Conservation (phyloP, 768 basidiomycete species). For the Candolleomyces efflorescens region DNA sequence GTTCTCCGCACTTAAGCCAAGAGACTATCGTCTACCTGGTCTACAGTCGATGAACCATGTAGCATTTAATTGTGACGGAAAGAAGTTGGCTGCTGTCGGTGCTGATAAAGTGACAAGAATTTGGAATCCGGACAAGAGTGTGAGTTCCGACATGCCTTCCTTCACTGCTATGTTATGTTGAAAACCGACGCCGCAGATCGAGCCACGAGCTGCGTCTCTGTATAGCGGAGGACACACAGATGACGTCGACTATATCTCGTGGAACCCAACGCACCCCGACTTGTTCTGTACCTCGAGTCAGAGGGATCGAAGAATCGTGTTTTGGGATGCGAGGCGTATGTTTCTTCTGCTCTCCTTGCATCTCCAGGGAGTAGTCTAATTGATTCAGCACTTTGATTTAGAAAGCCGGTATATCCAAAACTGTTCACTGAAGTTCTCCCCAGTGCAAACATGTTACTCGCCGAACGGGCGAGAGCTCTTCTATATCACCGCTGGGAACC, state of each 20-base stretch:
- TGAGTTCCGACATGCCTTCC: slow-evolving; percentile 33
- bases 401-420: slow-evolving; percentile 71
- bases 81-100: slow-evolving; percentile 76
- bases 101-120: slow-evolving; percentile 74
- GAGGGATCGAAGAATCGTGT: slow-evolving; percentile 69
- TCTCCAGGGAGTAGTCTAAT: neutral
- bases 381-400: slow-evolving; percentile 20
- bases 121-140: slow-evolving; percentile 78
- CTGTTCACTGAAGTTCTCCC: slow-evolving; percentile 52
- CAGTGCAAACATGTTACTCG: slow-evolving; percentile 63
- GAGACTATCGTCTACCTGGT: slow-evolving; percentile 65
- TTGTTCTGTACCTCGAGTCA: slow-evolving; percentile 78
- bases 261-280: slow-evolving; percentile 85
- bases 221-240: slow-evolving; percentile 73
- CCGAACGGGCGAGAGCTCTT: slow-evolving; percentile 67
- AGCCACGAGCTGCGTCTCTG: slow-evolving; percentile 57
- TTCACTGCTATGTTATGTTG: too few relatives aligned
- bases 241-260: slow-evolving; percentile 78
- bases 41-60: slow-evolving; percentile 69
- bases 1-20: slow-evolving; percentile 76
- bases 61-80: slow-evolving; percentile 83
- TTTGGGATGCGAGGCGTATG: slow-evolving; percentile 84
- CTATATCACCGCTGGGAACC: slow-evolving; percentile 57
- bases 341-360: slow-evolving; percentile 2
- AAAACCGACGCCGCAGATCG: too few relatives aligned